phyloP scores from a whole-genome alignment of 768 basidiomycete species.

The Mycena sanguinolenta region DNA sequence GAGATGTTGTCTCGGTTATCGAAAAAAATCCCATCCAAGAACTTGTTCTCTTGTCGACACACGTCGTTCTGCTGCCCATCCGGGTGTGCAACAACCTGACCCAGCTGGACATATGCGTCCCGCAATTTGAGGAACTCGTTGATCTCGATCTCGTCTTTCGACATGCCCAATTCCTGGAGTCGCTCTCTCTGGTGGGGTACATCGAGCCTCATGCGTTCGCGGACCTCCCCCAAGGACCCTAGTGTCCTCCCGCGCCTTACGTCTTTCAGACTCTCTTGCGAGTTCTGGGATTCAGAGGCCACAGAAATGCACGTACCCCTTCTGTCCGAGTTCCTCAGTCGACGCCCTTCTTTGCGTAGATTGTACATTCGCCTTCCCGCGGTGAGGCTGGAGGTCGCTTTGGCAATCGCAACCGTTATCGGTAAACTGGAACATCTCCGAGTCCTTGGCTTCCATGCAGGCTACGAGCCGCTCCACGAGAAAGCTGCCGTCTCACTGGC shows the following conservation, averaged over 20 bases:
- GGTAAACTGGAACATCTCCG: conserved; percentile 46
- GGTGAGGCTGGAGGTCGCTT: conserved; percentile 38
- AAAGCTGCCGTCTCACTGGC: conserved; percentile 44
- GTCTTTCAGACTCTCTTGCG: conserved; percentile 54
- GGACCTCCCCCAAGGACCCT: conserved; percentile 46
- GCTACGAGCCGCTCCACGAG: conserved; percentile 42
- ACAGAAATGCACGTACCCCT: conserved; percentile 36
- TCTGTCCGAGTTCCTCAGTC: conserved; percentile 49
- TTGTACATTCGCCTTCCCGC: conserved; percentile 52
- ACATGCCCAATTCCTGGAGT: conserved; percentile 49
- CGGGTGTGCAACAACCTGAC: conserved; percentile 47
- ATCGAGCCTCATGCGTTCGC: conserved; percentile 45
- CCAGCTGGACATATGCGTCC: conserved; percentile 50
- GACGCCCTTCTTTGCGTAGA: conserved; percentile 45
- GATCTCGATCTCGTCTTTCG: conserved; percentile 53
- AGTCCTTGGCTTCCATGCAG: conserved; percentile 56
- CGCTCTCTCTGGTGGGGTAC: conserved; percentile 54
- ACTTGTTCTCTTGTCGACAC: conserved; percentile 45
- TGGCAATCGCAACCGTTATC: conserved; percentile 43
- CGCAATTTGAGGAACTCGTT: conserved; percentile 44
- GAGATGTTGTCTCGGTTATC: conserved; percentile 25
- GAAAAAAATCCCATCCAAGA: conserved; percentile 37
- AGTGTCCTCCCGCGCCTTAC: conserved; percentile 47
- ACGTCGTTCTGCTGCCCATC: conserved; percentile 49
- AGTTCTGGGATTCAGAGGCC: conserved; percentile 34